A percentile compares a stretch with the other conserved stretches of the same genome.
These are phyloP conservation scores for Trichoderma semiorbis DNA, from an alignment of 2,329 filamentous ascomycete genomes.

Conservation along the genomic window DNA sequence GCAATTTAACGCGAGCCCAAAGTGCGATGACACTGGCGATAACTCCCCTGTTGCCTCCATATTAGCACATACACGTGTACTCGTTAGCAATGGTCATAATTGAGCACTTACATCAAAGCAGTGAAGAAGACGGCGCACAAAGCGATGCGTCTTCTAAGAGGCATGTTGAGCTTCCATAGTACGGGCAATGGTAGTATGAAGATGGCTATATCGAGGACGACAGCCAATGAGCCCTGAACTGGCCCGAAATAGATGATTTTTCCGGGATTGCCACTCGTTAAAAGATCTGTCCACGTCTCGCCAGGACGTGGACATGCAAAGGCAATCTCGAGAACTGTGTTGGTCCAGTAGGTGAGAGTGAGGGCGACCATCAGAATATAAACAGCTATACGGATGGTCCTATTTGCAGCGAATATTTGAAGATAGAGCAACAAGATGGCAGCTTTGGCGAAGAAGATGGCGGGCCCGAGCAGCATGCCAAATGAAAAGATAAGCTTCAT, in stretches of 20 bases:
- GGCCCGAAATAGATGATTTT: neutral
- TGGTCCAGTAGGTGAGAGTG: slow-evolving; percentile 8
- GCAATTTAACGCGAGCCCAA: neutral
- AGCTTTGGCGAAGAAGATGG: slow-evolving; percentile 22
- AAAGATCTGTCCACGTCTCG: neutral
- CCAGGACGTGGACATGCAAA: neutral
- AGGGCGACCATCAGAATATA: slow-evolving; percentile 20
- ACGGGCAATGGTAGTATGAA: slow-evolving; percentile 20
- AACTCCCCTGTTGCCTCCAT: neutral
- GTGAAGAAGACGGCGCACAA: slow-evolving; percentile 20
- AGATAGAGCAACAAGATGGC: slow-evolving; percentile 23
- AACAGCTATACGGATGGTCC: slow-evolving; percentile 11
- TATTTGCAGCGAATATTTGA: slow-evolving; percentile 20
- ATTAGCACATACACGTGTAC: neutral
- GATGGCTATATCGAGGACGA: slow-evolving; percentile 21
- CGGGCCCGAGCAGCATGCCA: slow-evolving; percentile 11
- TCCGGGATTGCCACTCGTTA: neutral
- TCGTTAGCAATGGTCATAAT: neutral
- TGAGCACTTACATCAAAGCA: slow-evolving; percentile 16
- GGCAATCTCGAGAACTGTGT: neutral
- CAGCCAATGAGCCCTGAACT: slow-evolving; percentile 8
- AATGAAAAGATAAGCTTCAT: slow-evolving; percentile 17
- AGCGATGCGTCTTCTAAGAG: slow-evolving; percentile 2
- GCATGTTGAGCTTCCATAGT: slow-evolving; percentile 17
- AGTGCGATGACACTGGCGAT: slow-evolving; percentile 3